Base-by-base conservation (phyloP, 768 basidiomycete species). In the Coprinopsis strossmayeri region DNA sequence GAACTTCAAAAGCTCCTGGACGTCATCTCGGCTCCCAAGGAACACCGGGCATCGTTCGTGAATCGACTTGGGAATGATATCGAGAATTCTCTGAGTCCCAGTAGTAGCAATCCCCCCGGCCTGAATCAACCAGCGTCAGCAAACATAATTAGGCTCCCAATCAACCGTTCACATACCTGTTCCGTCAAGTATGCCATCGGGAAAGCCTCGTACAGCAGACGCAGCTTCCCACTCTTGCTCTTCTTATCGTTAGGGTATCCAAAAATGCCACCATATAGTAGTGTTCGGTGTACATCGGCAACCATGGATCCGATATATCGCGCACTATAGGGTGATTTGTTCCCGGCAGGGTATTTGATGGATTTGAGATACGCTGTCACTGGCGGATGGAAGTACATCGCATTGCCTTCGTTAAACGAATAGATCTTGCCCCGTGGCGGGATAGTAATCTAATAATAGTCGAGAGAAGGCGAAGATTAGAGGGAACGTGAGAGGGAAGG, bases 241-340 rank as follows among this genome's bases (percentile, higher is more conserved):
- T 98, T 98, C 79, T 91, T 96, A 70, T 99, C 96, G 60, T 84
- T 84, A 5, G 96, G 96, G 66, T 99, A 99, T 7, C 93, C 95
- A 59, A 99, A 99, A 60, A 99, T 98, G 35, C 96, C 96, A 20
- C 96, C 96, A 61, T 99, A 99, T 2, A 99, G 74, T 26, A 99
- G 70, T 4, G 95, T 99, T 57, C 95, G 78, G 68, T 96, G 93
- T 21, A 97, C 95, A 67, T 99, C 95, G 45, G 95, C 94, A 28
- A 98, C 96, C 96, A 99, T 99, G 52, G 91, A 94, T 23, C 96
- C 96, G 63, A 98, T 96, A 69, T 99, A 84, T 52, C 92, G 81
- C 54, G 89, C 84, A 53, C 87, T 91, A 62, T 96, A 95, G 9
- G 95, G 94, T 21, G 79, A 70, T 65, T 84, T 92, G 27, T 81